Evolutionary conservation across 768 basidiomycete genomes (phyloP), one percentile per base, ranked within the genome.

Genomic region (Trametes gibbosa): DNA sequence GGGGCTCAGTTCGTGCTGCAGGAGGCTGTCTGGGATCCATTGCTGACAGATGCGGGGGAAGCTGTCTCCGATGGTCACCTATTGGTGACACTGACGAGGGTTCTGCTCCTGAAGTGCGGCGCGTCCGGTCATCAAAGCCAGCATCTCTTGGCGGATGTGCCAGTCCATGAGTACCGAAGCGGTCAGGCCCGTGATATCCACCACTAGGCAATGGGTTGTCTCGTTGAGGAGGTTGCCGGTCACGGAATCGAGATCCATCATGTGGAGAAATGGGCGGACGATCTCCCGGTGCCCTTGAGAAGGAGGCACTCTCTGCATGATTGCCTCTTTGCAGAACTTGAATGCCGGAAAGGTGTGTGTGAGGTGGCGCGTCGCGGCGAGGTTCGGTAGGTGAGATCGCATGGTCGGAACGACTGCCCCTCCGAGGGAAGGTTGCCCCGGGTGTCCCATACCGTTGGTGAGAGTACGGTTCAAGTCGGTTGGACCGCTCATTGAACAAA

Each of bases 401-500:
- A 50, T 73, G 66, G 46, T 84, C 82, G 42, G 78, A 76, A 54
- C 78, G 75, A 61, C 74, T 68, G 21, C 75, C 74, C 62, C 82
- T 79, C 60, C 82, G 61, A 10, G 79, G 41, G 66, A 63, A 56
- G 57, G 61, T 58, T 51, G 48, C 63, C 19, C 73, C 71, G 41
- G 76, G 69, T 52, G 75, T 67, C 46, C 74, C 74, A 50, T 78
- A 66, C 27, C 81, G 77, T 50, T 72, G 73, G 63, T 78, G 81
- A 56, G 78, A 83, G 66, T 90, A 92, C 2, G 92, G 90, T 72
- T 98, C 96, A 56, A 98, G 74, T 63, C 86, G 82, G 68, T 97
- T 98, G 10, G 89, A 91, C 3, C 90, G 86, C 67, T 96, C 97
- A 68, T 99, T 98, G 79, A 98, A 99, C n/a, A 99, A 78, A 0